Base-by-base conservation (phyloP, 352 stramenopile genomes). In the Pythium aquatile region DNA sequence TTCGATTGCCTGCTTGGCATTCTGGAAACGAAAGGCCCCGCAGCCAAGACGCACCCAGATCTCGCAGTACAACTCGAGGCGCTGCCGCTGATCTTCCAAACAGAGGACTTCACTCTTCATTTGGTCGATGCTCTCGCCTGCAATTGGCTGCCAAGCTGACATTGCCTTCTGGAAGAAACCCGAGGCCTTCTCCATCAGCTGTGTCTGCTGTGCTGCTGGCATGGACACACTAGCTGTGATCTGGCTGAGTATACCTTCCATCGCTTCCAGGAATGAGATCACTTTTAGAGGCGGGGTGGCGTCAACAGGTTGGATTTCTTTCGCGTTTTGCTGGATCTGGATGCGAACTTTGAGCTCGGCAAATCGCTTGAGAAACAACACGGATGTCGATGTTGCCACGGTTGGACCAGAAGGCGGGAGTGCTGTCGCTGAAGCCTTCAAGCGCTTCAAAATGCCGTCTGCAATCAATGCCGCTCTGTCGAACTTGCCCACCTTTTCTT, bases 11-110 rank as follows among this genome's bases (percentile, higher is more conserved):
- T 76, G 75, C 7, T 81, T 78, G 6, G 64, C 53, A 26, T 85
- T 73, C 3, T 79, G 72, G 7, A 91, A 52, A 10, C 77, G 74
- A 17, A 94, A 81, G 0, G 77, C 79, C 0, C 79, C 75, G 32
- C 77, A 90, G 5, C 66, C 85, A 13, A 95, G 33, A 13, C 87
- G 83, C 14, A 87, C 70, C 83, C 81, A 95, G 2, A 93, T 58
- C 44, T 97, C 87, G 1, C 77, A 69, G 52, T 85, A 81, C 16
- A 93, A 48, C 52, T 93, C 79, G 16, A 81, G 69, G 10, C 83
- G 66, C 13, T 91, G 73, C 52, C 88, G 78, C 13, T 79, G 77
- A 47, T 84, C 68, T 68, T 93, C 76, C 4, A 92, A 32, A 2
- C 66, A 53, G 28, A 76, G 44, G 3, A 2, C 17, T 26, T 64